Conservation (phyloP, 2,329 filamentous ascomycete species). For the Blumeria graminis region DNA sequence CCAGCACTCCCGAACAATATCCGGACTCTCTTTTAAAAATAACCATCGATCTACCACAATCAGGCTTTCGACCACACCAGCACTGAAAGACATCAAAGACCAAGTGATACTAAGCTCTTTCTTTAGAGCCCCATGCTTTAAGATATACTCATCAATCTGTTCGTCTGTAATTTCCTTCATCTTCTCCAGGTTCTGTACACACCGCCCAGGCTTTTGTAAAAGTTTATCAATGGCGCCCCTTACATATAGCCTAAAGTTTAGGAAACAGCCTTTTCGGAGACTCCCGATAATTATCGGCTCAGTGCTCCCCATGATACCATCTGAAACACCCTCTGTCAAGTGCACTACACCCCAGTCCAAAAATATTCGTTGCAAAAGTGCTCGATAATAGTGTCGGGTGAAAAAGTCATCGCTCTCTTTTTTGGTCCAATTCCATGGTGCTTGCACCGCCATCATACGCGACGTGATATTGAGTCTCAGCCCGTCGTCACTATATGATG, state of each 20-base stretch:
- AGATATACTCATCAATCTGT: constrained; percentile 49
- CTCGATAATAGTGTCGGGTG: constrained; percentile 76
- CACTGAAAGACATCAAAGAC: constrained; percentile 91
- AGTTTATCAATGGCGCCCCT: constrained; percentile 62
- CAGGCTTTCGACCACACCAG: constrained; percentile 65
- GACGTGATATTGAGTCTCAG: constrained; percentile 85
- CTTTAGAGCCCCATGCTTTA: constrained; percentile 36
- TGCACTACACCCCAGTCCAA: constrained; percentile 59
- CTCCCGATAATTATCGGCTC: constrained; percentile 73
- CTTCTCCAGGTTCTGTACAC: constrained; percentile 35
- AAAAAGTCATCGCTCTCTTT: constrained; percentile 73
- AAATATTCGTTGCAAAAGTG: constrained; percentile 77
- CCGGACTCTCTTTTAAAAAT: constrained; percentile 55
- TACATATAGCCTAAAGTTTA: constrained; percentile 51
- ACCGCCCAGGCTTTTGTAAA: constrained; percentile 30
- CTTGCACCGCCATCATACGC: constrained; percentile 94
- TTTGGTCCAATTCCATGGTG: constrained; percentile 72
- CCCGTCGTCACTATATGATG: constrained; percentile 30
- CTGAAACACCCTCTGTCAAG: constrained; percentile 17
- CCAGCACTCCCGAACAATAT: constrained; percentile 54
- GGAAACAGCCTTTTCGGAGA: constrained; percentile 57
- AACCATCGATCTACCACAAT: constrained; percentile 82
- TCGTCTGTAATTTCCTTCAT: constrained; percentile 49
- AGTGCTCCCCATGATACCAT: constrained; percentile 24
- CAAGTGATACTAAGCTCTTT: constrained; percentile 72